Base-by-base conservation (phyloP, 352 stramenopile genomes). In the Vaucheria bursata region DNA sequence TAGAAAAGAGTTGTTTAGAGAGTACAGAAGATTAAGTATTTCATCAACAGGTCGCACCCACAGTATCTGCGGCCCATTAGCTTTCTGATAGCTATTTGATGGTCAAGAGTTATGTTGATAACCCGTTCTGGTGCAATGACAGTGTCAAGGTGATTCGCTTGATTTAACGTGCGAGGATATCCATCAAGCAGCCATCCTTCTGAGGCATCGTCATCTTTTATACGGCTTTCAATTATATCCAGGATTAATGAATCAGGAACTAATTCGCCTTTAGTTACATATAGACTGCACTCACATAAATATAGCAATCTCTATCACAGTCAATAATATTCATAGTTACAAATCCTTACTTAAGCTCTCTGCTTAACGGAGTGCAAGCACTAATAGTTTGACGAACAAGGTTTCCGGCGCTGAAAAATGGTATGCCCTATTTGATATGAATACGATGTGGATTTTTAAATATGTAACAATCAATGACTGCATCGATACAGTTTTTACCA, bases 131-230 rank as follows among this genome's bases (percentile, higher is more conserved):
- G 53, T 7, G 6, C 31, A 31, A 34, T 34, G 31, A 68, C 53
- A 68, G 53, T 68, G 53, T 68, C 53, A 2, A 68, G 53, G 8
- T 68, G 53, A 31, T 31, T 2, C 8, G 53, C 53, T 34, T 68
- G 53, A 2, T 2, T 7, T 2, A 68, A 2, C 2, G 53, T 68
- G 2, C 53, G 2, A 37, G 53, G 53, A 34, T 68, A 68, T 2
- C 53, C 53, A 68, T 68, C 53, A 37, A 68, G 53, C 53, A 68
- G 8, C 53, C 53, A 68, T 2, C 53, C 53, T 7, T 7, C 2
- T 34, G 34, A 34, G 8, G 53, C 53, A 68, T 68, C 53, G 34
- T 31, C 6, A 37, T 68, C 31, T 7, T 7, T 68, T 2, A 68
- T 7, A 7, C 53, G 53, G 31, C 37, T 2, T 7, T 7, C 8